Evolutionary conservation across 805 yeast species (phyloP), one percentile per base, ranked within the genome.

Genomic region (Scheffersomyces ergatensis): DNA sequence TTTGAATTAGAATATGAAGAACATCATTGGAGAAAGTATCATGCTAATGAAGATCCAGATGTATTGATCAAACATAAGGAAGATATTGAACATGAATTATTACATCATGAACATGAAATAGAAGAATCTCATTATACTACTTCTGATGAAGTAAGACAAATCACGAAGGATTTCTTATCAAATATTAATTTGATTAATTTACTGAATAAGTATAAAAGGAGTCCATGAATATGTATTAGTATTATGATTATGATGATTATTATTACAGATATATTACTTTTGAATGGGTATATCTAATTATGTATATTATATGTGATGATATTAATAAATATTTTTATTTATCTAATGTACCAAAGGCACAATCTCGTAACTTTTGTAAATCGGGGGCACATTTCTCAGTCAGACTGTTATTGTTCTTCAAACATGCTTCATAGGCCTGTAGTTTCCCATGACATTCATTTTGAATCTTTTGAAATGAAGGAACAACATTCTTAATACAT

Each of bases 1-100:
- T 92, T 89, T 56, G 98, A 90, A 62, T 76, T 80, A 50, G 97
- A 90, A 59, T 92, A 90, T 58, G 97, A 92, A 60, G 82, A 87
- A 42, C 97, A 90, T 60, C 98, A 90, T 61, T 92, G 97, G 97
- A 77, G 82, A 45, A 71, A 89, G 63, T 83, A 74, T 56, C 93
- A 86, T 57, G 73, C 77, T 41, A 80, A 86, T 49, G 64, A 72
- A 41, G 97, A 89, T 59, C 97, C 97, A 1, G 89, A 87, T 39
- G 89, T 89, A 20, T 72, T 75, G 51, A 65, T 78, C 18, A 84
- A 86, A 38, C 97, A 89, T 58, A 84, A 83, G 47, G 97, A 89
- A 58, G 97, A 89, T 58, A 77, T 85, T 7, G 96, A 88, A 57
- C 86, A 89, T 60, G 97, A 89, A 57, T 66, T 86, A 41, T 71